These are phyloP conservation scores for Fusarium sp. DNA, from an alignment of 2,329 filamentous ascomycete genomes.

Conservation along the genomic window DNA sequence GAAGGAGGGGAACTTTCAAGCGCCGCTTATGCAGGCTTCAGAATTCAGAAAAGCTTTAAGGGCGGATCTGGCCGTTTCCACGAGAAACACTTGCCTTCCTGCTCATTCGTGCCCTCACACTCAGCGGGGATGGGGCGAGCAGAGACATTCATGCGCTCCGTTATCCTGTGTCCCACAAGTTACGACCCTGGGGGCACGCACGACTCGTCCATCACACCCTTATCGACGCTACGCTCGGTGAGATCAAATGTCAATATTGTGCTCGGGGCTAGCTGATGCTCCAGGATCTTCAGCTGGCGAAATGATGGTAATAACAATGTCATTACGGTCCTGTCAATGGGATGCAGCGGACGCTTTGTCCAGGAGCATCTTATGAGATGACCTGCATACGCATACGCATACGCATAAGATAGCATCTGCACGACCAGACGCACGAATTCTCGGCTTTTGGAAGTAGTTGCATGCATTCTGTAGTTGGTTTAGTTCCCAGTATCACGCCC, in stretches of 20 bases:
- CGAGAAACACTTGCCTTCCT: constrained; percentile 27
- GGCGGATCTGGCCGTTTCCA: constrained; percentile 37
- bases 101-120: constrained; percentile 40
- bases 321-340: constrained; percentile 37
- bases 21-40: constrained; percentile 48
- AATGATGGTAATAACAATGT: constrained; percentile 39
- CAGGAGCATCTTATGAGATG: constrained; percentile 36
- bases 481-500: constrained; percentile 33
- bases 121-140: constrained; percentile 13
- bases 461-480: constrained; percentile 32
- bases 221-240: constrained; percentile 27
- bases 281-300: constrained; percentile 35
- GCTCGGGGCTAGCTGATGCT: constrained; percentile 35
- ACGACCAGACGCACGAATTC: constrained; percentile 31
- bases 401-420: constrained; percentile 31
- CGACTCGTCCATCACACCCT: constrained; percentile 33
- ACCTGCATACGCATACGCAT: constrained; percentile 28
- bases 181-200: constrained; percentile 13
- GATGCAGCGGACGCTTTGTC: constrained; percentile 32
- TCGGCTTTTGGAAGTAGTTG: constrained; percentile 34
- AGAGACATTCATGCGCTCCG: constrained; percentile 33
- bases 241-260: constrained; percentile 30
- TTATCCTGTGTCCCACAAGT: constrained; percentile 26
- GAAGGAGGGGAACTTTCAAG: constrained; percentile 23
- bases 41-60: constrained; percentile 36